These are phyloP conservation scores for Pyronema domesticum DNA, from an alignment of 495 filamentous ascomycete species.

Conservation along the genomic window DNA sequence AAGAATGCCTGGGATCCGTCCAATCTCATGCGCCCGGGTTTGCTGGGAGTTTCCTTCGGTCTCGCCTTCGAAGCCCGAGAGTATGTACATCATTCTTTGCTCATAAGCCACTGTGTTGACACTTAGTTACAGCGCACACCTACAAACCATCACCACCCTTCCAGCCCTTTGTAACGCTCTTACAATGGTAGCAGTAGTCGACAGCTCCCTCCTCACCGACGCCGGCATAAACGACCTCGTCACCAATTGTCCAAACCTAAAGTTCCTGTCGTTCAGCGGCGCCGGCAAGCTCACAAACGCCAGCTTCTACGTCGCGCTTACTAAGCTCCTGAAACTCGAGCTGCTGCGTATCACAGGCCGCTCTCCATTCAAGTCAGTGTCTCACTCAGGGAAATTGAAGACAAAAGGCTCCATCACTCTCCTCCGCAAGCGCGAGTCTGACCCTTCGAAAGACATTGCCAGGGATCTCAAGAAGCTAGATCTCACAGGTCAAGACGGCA, in stretches of 20 bases:
- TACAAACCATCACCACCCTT: not conserved
- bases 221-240: not conserved
- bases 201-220: not conserved
- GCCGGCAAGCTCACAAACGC: not conserved
- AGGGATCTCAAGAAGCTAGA: not conserved
- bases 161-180: not conserved
- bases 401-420: not conserved
- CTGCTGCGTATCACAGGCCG: not conserved
- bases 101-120: not conserved
- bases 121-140: not conserved
- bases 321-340: not conserved
- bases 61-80: not conserved
- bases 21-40: not conserved
- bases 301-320: not conserved
- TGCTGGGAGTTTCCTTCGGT: not conserved
- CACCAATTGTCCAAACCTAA: not conserved
- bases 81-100: not conserved
- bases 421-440: not conserved
- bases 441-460: not conserved
- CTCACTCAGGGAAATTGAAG: not conserved
- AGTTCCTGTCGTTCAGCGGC: not conserved
- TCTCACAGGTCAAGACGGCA: not conserved
- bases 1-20: not conserved
- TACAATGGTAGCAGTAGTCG: not conserved
- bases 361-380: not conserved